Conservation (phyloP, 805 yeast species). For the Ogataea polymorpha region DNA sequence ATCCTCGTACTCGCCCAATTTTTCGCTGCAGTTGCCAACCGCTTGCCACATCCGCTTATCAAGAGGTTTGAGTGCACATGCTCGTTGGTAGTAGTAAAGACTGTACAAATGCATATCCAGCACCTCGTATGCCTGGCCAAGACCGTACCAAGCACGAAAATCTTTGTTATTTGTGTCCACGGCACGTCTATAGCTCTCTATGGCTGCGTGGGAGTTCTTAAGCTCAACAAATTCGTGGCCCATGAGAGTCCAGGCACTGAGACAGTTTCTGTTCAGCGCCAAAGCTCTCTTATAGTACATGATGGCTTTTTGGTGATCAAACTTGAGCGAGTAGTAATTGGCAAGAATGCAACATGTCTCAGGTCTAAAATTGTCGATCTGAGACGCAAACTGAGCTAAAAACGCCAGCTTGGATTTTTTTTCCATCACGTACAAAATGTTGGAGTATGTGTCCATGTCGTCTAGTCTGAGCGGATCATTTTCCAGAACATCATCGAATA, state of each 20-base stretch:
- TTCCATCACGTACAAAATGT: slow-evolving; percentile 91
- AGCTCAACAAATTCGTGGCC: slow-evolving; percentile 98
- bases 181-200: slow-evolving; percentile 90
- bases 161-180: slow-evolving; percentile 86
- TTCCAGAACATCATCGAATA: slow-evolving; percentile 71
- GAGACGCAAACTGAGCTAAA: slow-evolving; percentile 80
- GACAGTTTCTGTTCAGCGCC: slow-evolving; percentile 70
- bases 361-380: slow-evolving; percentile 82
- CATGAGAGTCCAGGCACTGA: slow-evolving; percentile 96
- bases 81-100: slow-evolving; percentile 85
- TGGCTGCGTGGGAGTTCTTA: slow-evolving; percentile 96
- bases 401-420: slow-evolving; percentile 79
- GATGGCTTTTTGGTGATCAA: slow-evolving; percentile 93
- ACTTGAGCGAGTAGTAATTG: slow-evolving; percentile 85
- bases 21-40: slow-evolving; percentile 83
- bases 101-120: slow-evolving; percentile 93
- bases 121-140: slow-evolving; percentile 97
- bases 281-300: slow-evolving; percentile 89
- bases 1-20: slow-evolving; percentile 64
- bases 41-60: slow-evolving; percentile 98
- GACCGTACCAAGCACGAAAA: slow-evolving; percentile 96
- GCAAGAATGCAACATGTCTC: slow-evolving; percentile 95
- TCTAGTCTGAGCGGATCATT: slow-evolving; percentile 85
- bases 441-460: slow-evolving; percentile 91
- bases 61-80: slow-evolving; percentile 80